Conservation (phyloP, 192 early-diverging fungal species). For the Umbelopsis ramanniana region DNA sequence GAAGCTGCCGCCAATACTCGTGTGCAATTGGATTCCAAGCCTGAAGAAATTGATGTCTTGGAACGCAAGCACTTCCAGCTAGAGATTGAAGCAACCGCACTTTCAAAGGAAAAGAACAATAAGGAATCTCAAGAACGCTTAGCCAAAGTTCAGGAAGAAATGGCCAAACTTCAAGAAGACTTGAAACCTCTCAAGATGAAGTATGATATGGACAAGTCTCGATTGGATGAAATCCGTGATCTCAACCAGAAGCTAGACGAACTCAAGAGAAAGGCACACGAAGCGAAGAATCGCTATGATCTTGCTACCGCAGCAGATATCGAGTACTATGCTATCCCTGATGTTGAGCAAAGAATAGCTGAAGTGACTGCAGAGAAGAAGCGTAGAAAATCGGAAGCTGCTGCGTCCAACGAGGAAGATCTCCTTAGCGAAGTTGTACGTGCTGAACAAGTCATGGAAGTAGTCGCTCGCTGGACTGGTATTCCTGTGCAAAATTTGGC, state of each 20-base stretch:
- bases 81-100: slow-evolving; percentile 93
- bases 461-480: slow-evolving; percentile 95
- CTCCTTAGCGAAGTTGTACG: slow-evolving; percentile 87
- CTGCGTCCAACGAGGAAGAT: slow-evolving; percentile 46
- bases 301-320: slow-evolving; percentile 90
- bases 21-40: slow-evolving; percentile 96
- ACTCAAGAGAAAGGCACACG: slow-evolving; percentile 81
- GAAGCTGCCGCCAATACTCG: slow-evolving; percentile 96
- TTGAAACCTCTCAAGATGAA: slow-evolving; percentile 86
- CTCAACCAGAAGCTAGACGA: slow-evolving; percentile 89
- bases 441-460: slow-evolving; percentile 92
- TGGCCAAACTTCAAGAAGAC: slow-evolving; percentile 81
- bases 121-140: slow-evolving; percentile 79
- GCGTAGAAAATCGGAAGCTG: slow-evolving; percentile 60
- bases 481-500: slow-evolving; percentile 91
- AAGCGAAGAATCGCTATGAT: slow-evolving; percentile 85
- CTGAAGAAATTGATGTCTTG: slow-evolving; percentile 95
- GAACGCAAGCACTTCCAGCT: slow-evolving; percentile 92
- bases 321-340: slow-evolving; percentile 92
- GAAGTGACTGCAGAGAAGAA: slow-evolving; percentile 71
- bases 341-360: slow-evolving; percentile 76
- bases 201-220: slow-evolving; percentile 84
- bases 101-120: slow-evolving; percentile 95
- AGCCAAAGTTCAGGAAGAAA: slow-evolving; percentile 79
- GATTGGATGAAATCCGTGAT: slow-evolving; percentile 86